Evolutionary conservation across 2,329 filamentous ascomycete genomes (phyloP), one percentile per base, ranked within the genome.

Genomic region (Scedosporium aurantiacum): DNA sequence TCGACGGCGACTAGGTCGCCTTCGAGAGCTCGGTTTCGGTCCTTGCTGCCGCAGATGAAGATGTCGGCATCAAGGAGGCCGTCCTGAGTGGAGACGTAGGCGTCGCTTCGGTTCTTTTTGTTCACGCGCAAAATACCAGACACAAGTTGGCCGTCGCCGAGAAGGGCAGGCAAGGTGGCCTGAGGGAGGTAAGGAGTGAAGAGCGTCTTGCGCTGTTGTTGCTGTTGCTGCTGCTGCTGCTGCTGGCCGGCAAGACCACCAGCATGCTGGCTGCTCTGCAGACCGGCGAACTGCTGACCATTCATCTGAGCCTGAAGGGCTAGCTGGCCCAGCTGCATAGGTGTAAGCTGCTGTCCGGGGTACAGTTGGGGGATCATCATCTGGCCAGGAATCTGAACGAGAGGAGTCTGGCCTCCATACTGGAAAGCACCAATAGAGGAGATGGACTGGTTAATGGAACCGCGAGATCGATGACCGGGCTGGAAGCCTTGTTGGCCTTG

Each of bases 21-120:
- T 73, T 99, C 94, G 41, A 99, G 82, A 61, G 94, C 94, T 74
- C 94, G 89, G 74, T 99, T 99, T 67, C 94, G 89, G 73, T 99
- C 94, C 75, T 99, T 99, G 81, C 93, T 97, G 72, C 94, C 94
- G 72, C 94, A 99, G 70, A 99, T 99, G 76, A 99, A 99, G 71
- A 99, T 99, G 72, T 99, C 94, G 52, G 94, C 93, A 75, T 97
- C 94, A 57, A 99, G 82, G 63, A 88, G 78, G 56, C 85, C 85
- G 71, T 99, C 94, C 64, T 89, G 86, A 12, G 91, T 96, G 10
- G 94, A 94, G 61, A 99, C 94, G 70, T 99, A 99, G 28, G 94
- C 94, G 75, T 99, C 94, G 69, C 93, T 97, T 65, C 94, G 88
- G 76, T 99, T 99, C 82, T 99, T 99, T 81, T 97, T 99, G 84